Evolutionary conservation across 768 basidiomycete genomes (phyloP).

Genomic region (Termitomyces sp.): DNA sequence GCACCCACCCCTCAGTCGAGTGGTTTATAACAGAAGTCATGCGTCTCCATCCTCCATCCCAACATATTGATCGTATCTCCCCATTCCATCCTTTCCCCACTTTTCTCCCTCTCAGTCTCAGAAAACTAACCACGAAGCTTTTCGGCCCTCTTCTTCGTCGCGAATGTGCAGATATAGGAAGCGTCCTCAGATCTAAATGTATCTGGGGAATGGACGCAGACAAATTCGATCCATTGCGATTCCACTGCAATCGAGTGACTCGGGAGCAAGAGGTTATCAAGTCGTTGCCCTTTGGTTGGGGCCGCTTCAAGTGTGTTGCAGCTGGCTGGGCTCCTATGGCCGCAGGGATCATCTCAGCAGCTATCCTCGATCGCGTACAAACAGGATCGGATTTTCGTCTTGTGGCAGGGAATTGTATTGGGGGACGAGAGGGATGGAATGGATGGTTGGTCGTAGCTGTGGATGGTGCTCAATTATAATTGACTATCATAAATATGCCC

Average conservation of each 20-base stretch:
- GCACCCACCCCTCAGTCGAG: slow-evolving; percentile 25
- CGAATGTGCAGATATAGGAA: slow-evolving; percentile 34
- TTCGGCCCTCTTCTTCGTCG: slow-evolving; percentile 8
- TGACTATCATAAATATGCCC: no score
- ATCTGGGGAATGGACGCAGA: slow-evolving; percentile 34
- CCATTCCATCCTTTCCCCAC: not conserved
- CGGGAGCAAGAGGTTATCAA: slow-evolving; percentile 17
- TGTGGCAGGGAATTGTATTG: slow-evolving; percentile 24
- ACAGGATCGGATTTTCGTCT: slow-evolving; percentile 23
- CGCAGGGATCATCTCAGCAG: slow-evolving; percentile 43
- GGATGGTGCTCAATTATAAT: no score
- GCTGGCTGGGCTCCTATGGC: slow-evolving; percentile 48
- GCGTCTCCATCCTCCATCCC: slow-evolving; percentile 49
- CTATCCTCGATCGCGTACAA: slow-evolving; percentile 30
- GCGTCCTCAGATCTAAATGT: slow-evolving; percentile 23
- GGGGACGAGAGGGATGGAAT: slow-evolving; percentile 40
- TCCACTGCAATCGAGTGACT: slow-evolving; percentile 15
- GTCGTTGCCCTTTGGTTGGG: slow-evolving; percentile 46
- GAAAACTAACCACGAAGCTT: not conserved
- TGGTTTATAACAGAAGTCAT: slow-evolving; percentile 40
- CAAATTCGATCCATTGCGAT: slow-evolving; percentile 43
- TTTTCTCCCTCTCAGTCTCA: not conserved
- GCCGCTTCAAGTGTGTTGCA: slow-evolving; percentile 43
- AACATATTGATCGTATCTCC: slow-evolving; percentile 34
- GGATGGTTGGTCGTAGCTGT: slow-evolving; percentile 32